Conservation (phyloP, 768 basidiomycete genomes). For the Suillus spraguei region DNA sequence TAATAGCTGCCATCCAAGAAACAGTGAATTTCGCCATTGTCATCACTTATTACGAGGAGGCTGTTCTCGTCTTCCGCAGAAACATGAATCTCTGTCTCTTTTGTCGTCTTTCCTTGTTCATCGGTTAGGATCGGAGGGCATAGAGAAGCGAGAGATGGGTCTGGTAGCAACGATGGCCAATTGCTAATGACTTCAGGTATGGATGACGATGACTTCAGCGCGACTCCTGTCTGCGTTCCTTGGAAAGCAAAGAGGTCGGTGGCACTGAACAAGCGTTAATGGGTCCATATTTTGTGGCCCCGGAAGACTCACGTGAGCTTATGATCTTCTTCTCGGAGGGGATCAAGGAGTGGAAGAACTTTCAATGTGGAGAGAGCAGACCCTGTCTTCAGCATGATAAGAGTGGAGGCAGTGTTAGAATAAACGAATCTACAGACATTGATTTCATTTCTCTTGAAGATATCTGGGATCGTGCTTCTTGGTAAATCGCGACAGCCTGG, state of each 20-base stretch:
- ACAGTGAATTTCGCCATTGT: conserved; percentile 56
- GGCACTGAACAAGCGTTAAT: conserved; percentile 48
- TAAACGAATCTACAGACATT: conserved; percentile 47
- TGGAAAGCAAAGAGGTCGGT: conserved; percentile 84
- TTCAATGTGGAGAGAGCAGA: conserved; percentile 73
- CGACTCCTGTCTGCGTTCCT: conserved; percentile 56
- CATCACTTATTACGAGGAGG: conserved; percentile 63
- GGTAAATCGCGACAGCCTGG: conserved; percentile 44
- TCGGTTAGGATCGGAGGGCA: conserved; percentile 34
- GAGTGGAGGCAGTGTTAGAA: conserved; percentile 14
- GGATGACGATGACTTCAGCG: conserved; percentile 42
- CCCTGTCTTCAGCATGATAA: conserved; percentile 59
- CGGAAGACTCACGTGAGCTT: conserved; percentile 57
- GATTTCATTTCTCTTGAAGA: conserved; percentile 66
- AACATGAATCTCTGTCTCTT: conserved; percentile 43
- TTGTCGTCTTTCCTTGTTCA: conserved; percentile 28
- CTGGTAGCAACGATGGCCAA: conserved; percentile 68
- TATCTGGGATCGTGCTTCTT: conserved; percentile 63
- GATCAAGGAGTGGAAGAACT: conserved; percentile 71
- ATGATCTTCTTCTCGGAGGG: conserved; percentile 65
- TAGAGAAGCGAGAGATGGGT: conserved; percentile 60
- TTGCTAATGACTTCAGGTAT: conserved; percentile 61
- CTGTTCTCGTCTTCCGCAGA: conserved; percentile 59
- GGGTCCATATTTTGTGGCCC: conserved; percentile 8
- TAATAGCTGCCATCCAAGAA: conserved; percentile 81